Base-by-base conservation (phyloP, 2,329 filamentous ascomycete genomes). In the Cytospora piceicola region DNA sequence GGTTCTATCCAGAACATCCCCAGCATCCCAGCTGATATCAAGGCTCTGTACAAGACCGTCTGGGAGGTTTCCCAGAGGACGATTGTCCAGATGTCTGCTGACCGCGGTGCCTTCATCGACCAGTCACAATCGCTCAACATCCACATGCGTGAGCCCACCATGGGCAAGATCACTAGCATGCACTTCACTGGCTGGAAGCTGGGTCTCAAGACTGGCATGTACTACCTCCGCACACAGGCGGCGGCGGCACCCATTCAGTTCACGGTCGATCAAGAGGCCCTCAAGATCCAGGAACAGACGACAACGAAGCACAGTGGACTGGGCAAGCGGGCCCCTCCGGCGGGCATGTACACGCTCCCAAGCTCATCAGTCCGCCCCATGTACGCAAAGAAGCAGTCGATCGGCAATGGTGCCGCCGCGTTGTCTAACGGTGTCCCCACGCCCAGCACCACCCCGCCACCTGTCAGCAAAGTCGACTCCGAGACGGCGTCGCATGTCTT, bases 141-240 rank as follows among this genome's bases (percentile, higher is more conserved):
- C 72, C 95, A 99, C 85, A 93, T 99, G 90, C 96, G 96, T 80
- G 94, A 98, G 75, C 95, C 95, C 52, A 97, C 94, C 60, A 98
- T 99, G 94, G 95, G 95, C 81, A 99, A 99, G 87, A 97, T 99
- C 79, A 99, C 95, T 67, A 95, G 91, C 78, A 99, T 99, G 95
- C 95, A 99, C 83, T 99, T 99, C 76, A 88, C 95, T 58, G 95
- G 95, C 73, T 99, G 95, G 95, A 99, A 98, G 86, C 89, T 98
- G 71, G 95, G 95, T 75, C 88, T 99, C 72, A 99, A 99, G 90
- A 99, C 95, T 42, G 95, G 95, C 83, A 98, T 99, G 95, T 99
- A 99, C 89, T 99, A 99, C 81, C 89, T 99, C 73, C 93, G 95
- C 74, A 99, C 95, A 57, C 95, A 96, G 88, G 95, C 95, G 69